Base-by-base conservation (phyloP, 805 yeast species). In the Candida cerambycidarum region DNA sequence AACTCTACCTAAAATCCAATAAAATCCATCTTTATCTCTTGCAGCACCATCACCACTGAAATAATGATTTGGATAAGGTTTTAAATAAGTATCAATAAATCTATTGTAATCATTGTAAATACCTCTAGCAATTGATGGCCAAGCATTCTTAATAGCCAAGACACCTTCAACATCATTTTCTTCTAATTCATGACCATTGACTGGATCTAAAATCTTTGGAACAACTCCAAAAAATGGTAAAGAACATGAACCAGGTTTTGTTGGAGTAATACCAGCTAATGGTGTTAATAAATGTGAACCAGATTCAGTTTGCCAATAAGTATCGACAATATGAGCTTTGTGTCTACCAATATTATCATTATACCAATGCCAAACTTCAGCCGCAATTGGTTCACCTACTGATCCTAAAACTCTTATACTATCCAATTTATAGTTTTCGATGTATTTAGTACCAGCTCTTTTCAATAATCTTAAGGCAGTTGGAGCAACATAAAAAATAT, bases 1-100 rank as follows among this genome's bases (percentile, higher is more conserved):
- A 51, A 93, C 97, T 68, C 99, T 85, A 58, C 99, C 99, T 67
- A 92, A 80, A 64, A 93, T 92, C 97, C 98, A 93, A 73, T 82
- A 88, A 76, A 83, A 93, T 39, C 98, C 98, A 60, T 93, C 98
- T 49, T 80, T 80, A 65, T 93, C 99, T 63, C 97, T 82, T 33
- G 95, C 98, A 42, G 97, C 98, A 70, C 98, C 98, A 64, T 92
- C 99, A 57, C 99, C 99, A 10, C 97, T 86, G 76, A 93, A 93
- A 73, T 89, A 93, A 70, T 78, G 81, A 45, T 96, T 95, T 46
- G 92, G 88, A 73, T 92, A 93, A 40, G 97, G 96, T 57, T 82
- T 83, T 62, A 93, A 75, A 67, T 93, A 93, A 31, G 98, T 93
- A 48, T 92, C 97, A 57, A 89, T 71, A 70, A 77, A 92, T 57